These are phyloP conservation scores for Cladosporium sp. DNA, from an alignment of 2,329 filamentous ascomycete genomes.

Conservation along the genomic window DNA sequence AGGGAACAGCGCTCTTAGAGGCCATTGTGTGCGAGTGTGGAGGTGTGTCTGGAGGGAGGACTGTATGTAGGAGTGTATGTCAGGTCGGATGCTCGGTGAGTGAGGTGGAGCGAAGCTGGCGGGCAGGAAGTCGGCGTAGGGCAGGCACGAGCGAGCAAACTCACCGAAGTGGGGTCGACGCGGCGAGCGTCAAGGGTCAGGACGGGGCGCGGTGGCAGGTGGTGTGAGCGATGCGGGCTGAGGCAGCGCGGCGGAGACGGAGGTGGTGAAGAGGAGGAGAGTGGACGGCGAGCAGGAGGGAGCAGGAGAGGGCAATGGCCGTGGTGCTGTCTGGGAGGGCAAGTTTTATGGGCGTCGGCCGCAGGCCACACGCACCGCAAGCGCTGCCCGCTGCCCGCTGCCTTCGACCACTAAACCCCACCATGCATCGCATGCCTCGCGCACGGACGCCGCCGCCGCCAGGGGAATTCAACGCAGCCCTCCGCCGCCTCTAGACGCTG, in stretches of 20 bases:
- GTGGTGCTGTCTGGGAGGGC: background rate
- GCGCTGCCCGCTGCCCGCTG: background rate
- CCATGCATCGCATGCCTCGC: background rate
- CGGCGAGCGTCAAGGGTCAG: conserved; percentile 1
- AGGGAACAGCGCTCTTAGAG: conserved; percentile 67
- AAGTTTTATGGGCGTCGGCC: background rate
- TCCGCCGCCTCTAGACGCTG: conserved; percentile 7
- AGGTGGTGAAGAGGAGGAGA: background rate
- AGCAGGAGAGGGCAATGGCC: background rate
- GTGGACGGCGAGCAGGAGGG: background rate
- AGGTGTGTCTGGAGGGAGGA: background rate
- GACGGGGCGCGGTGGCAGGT: conserved; percentile 1
- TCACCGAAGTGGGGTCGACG: conserved; percentile 10
- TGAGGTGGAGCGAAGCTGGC: background rate
- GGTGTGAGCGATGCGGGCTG: background rate
- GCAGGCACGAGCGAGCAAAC: background rate
- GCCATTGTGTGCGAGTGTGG: conserved; percentile 23
- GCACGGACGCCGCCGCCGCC: background rate
- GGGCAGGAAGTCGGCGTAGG: background rate
- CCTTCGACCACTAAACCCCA: conserved; percentile 2
- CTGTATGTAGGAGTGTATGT: background rate
- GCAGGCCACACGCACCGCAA: too few species aligned
- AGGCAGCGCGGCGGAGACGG: background rate
- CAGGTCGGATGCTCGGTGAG: background rate
- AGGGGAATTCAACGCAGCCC: conserved; percentile 5